phyloP scores from a whole-genome alignment of 495 filamentous ascomycete genomes.

The Niebla homalea region DNA sequence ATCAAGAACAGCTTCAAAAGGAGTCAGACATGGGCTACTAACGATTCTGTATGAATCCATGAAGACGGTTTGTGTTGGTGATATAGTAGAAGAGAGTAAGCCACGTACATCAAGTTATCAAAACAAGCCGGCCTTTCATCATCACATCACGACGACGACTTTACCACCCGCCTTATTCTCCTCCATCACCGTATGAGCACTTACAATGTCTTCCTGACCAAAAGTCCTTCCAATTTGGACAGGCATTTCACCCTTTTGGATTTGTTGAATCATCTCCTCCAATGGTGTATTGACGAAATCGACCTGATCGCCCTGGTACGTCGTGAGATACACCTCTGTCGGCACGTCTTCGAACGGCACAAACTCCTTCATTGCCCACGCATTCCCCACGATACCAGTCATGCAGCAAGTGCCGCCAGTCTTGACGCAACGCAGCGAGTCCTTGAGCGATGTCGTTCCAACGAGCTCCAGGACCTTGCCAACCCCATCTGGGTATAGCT shows the following conservation, averaged over 20 bases:
- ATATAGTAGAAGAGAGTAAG: too few relatives aligned
- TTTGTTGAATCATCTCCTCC: conserved; percentile 28
- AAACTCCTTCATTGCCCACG: conserved; percentile 32
- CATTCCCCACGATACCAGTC: conserved; percentile 38
- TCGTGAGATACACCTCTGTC: conserved; percentile 29
- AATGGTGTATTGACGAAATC: conserved; percentile 36
- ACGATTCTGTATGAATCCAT: too few relatives aligned
- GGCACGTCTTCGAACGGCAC: conserved; percentile 35
- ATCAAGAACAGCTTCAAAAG: too few relatives aligned
- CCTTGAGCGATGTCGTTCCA: conserved; percentile 27
- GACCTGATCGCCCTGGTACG: conserved; percentile 28
- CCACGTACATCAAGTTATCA: too few relatives aligned
- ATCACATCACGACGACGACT: conserved; percentile 22
- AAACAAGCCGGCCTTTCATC: too few relatives aligned
- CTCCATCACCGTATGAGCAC: conserved; percentile 33
- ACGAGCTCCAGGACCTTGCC: conserved; percentile 39
- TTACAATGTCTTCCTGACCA: conserved; percentile 35
- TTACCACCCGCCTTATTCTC: conserved; percentile 27
- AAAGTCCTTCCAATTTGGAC: conserved; percentile 34
- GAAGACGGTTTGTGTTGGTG: too few relatives aligned
- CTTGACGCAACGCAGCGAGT: conserved; percentile 29
- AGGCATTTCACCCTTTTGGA: conserved; percentile 26
- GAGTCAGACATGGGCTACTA: too few relatives aligned
- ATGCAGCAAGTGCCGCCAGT: conserved; percentile 34
- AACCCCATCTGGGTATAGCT: conserved; percentile 21